Percentiles rank a stretch among this genome's conserved stretches.
Evolutionary conservation across 148 eudicot genomes (phyloP).

Genomic region (Chenopodium quinoa): DNA sequence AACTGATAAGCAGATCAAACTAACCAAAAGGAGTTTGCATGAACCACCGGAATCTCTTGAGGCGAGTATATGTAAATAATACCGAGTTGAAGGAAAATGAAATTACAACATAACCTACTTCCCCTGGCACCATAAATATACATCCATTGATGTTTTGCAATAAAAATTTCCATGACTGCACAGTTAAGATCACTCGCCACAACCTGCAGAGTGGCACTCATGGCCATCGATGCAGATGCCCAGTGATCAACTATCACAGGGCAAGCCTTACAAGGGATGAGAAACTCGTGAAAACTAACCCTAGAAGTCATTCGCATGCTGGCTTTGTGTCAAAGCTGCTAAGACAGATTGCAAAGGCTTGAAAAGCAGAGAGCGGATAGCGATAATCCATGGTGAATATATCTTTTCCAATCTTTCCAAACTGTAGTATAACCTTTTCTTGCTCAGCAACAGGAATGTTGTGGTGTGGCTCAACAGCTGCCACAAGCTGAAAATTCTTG

Average conservation of each 20-base stretch:
- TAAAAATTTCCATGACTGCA: background rate
- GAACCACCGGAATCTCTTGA: background rate
- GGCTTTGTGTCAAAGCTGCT: slow-evolving; percentile 95
- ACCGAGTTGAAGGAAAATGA: slow-evolving; percentile 19
- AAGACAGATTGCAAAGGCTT: slow-evolving; percentile 88
- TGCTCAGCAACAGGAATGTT: slow-evolving; percentile 62
- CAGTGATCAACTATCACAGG: background rate
- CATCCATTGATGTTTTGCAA: slow-evolving; percentile 17
- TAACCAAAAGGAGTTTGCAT: background rate
- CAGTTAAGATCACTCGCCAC: background rate
- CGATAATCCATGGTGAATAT: slow-evolving; percentile 94
- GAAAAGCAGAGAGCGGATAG: slow-evolving; percentile 85
- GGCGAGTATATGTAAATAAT: background rate
- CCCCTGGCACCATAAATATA: slow-evolving; percentile 15
- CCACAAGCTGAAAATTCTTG: slow-evolving; percentile 92
- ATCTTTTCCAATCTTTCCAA: slow-evolving; percentile 88
- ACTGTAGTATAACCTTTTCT: slow-evolving; percentile 78
- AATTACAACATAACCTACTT: slow-evolving; percentile 10
- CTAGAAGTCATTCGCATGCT: slow-evolving; percentile 59
- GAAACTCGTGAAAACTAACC: background rate
- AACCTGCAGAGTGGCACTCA: background rate
- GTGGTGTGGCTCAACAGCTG: slow-evolving; percentile 68
- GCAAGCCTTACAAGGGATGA: background rate
- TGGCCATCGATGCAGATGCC: background rate
- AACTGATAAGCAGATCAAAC: background rate